These are phyloP conservation scores for Trichosporon coremiiforme DNA, from an alignment of 1,284 basidiomycete genomes.

Conservation along the genomic window DNA sequence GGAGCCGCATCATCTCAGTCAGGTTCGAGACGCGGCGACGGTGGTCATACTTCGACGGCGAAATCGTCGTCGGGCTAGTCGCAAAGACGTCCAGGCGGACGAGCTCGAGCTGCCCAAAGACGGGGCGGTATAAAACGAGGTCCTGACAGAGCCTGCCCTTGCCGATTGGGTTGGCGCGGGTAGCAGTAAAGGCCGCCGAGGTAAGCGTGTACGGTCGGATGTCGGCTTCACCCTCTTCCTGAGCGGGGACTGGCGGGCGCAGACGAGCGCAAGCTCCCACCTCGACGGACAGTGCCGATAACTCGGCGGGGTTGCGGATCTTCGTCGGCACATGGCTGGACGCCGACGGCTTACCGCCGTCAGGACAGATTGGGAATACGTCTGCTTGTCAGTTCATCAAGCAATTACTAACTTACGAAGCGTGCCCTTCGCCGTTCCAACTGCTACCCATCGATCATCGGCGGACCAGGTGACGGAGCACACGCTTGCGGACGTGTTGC, in stretches of 20 bases:
- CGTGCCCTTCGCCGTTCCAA: constrained; percentile 62
- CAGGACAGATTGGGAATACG: constrained; percentile 74
- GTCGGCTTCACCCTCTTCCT: constrained; percentile 19
- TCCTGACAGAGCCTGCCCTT: constrained; percentile 40
- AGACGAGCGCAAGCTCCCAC: constrained; percentile 65
- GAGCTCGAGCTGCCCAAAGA: constrained; percentile 36
- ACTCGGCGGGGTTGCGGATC: constrained; percentile 62
- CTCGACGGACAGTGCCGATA: constrained; percentile 63
- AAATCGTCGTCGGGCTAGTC: not conserved
- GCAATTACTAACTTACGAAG: constrained; percentile 49
- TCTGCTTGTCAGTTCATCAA: constrained; percentile 59
- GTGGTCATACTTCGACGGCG: not conserved
- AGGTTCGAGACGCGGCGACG: constrained; percentile 42
- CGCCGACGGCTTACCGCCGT: constrained; percentile 69
- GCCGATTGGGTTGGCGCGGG: constrained; percentile 31
- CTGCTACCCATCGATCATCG: constrained; percentile 71
- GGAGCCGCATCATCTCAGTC: constrained; percentile 50
- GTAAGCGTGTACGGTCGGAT: constrained; percentile 2
- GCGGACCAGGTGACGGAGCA: constrained; percentile 61
- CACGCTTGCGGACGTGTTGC: constrained; percentile 69
- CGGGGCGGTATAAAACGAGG: constrained; percentile 39
- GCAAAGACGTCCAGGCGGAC: constrained; percentile 30
- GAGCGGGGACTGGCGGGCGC: constrained; percentile 5
- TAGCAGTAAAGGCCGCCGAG: constrained; percentile 27
- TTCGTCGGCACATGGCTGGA: constrained; percentile 66